Evolutionary conservation across 2,329 filamentous ascomycete species (phyloP), one percentile per base, ranked within the genome.

Genomic region (Aureobasidium vineae): DNA sequence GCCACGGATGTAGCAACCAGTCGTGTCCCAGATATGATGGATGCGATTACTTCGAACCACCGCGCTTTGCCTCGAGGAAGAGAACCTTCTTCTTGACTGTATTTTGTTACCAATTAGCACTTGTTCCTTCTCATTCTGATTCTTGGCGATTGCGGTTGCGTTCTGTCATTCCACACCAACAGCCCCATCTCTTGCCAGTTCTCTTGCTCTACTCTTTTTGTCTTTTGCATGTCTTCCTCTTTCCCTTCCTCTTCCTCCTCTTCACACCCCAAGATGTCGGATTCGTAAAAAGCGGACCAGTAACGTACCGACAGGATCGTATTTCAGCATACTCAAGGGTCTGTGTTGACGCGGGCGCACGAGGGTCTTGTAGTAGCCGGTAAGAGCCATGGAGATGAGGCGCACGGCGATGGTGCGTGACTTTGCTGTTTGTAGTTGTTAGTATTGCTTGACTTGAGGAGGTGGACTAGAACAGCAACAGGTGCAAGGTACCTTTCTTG

Each of bases 361-460:
- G 79, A 96, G 88, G 64, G 92, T 96, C 79, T 94, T 93, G 84
- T 94, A 99, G 85, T 92, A 99, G 75, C 95, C 95, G 31, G 95
- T 99, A 89, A 97, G 89, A 77, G 95, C 95, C 95, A 99, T 99
- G 70, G 92, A 97, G 78, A 99, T 84, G 72, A 99, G 89, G 77
- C 95, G 93, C 78, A 97, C 94, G 76, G 91, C 86, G 77, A 99
- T 89, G 71, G 94, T 89, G 78, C 96, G 92, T 76, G 93, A 91
- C 84, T 98, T 98, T 69, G 84, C 92, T 96, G 77, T n/a, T 4
- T 28, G 23, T 26, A 8, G 15, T 36, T 5, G 53, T 68, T 31
- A 69, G 68, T 64, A 19, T 11, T 2, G 31, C 21, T 47, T 6
- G 47, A 50, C 1, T 23, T 38, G 59, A 50, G 16, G 10, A n/a